phyloP scores from a whole-genome alignment of 2,329 filamentous ascomycete species.

The Drechslera avenae region DNA sequence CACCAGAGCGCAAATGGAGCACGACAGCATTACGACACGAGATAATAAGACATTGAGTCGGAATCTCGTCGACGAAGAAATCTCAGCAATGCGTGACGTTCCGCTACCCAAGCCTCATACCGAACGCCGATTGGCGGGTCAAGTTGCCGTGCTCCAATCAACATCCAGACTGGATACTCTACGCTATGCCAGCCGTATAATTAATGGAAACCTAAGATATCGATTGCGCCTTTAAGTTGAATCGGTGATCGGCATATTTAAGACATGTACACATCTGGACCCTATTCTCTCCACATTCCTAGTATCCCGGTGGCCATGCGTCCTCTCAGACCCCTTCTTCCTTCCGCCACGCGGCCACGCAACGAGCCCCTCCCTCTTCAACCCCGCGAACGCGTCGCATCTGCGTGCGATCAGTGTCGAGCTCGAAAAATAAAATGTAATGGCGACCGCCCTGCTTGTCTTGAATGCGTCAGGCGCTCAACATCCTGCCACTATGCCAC shows the following conservation, averaged over 20 bases:
- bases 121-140: conserved; percentile 1
- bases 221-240: background rate
- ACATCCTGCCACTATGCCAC: conserved; percentile 12
- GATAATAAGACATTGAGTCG: background rate
- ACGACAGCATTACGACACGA: background rate
- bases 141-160: conserved; percentile 8
- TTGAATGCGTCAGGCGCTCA: conserved; percentile 9
- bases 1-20: background rate
- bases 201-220: background rate
- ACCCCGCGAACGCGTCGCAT: conserved; percentile 11
- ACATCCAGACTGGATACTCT: conserved; percentile 1
- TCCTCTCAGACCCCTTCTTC: conserved; percentile 13
- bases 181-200: conserved; percentile 2
- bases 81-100: background rate
- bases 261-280: background rate
- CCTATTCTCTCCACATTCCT: background rate
- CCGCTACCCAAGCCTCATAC: background rate
- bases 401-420: conserved; percentile 15
- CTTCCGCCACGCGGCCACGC: conserved; percentile 2
- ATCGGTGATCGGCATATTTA: background rate
- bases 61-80: background rate
- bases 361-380: conserved; percentile 4
- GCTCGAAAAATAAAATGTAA: conserved; percentile 15
- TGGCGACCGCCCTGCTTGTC: conserved; percentile 6
- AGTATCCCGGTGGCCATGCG: background rate